Conservation (phyloP, 2,329 filamentous ascomycete genomes). For the Paecilomyces formosus region DNA sequence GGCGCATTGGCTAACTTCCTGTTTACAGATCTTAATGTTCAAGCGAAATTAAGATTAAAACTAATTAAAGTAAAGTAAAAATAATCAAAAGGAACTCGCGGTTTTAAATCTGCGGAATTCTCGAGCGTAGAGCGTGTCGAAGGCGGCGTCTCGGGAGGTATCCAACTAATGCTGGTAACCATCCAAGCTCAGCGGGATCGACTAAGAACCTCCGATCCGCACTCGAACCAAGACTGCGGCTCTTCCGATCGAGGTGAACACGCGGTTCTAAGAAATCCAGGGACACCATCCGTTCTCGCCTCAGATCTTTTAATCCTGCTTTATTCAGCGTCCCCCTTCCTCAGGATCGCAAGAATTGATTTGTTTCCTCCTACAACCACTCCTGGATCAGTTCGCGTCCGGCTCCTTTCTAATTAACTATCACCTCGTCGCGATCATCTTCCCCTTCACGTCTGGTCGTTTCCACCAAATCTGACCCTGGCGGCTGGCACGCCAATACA, state of each 20-base stretch:
- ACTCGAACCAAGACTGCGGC: not conserved
- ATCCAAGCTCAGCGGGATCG: not conserved
- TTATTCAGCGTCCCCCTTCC: slow-evolving; percentile 1
- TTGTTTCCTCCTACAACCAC: slow-evolving; percentile 3
- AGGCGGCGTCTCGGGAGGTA: not conserved
- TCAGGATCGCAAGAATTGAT: slow-evolving; percentile 4
- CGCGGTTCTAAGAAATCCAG: not conserved
- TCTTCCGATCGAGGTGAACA: not conserved
- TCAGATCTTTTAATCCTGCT: not conserved
- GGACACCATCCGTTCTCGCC: not conserved
- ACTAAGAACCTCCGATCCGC: not conserved
- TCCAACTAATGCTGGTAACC: not conserved
- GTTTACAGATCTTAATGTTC: too few species aligned
- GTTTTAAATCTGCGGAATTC: not conserved
- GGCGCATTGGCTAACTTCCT: too few species aligned
- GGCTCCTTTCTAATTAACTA: slow-evolving; percentile 5
- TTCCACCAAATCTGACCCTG: slow-evolving; percentile 5
- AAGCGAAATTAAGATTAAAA: too few species aligned
- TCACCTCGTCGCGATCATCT: slow-evolving; percentile 6
- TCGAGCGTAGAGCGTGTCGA: not conserved
- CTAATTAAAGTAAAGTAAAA: too few species aligned
- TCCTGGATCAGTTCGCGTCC: slow-evolving; percentile 7
- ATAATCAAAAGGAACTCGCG: too few species aligned
- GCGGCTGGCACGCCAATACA: slow-evolving; percentile 8
- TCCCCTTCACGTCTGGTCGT: slow-evolving; percentile 5